Evolutionary conservation across 2,329 filamentous ascomycete genomes (phyloP).

Genomic region (Dactylonectria estremocensis): DNA sequence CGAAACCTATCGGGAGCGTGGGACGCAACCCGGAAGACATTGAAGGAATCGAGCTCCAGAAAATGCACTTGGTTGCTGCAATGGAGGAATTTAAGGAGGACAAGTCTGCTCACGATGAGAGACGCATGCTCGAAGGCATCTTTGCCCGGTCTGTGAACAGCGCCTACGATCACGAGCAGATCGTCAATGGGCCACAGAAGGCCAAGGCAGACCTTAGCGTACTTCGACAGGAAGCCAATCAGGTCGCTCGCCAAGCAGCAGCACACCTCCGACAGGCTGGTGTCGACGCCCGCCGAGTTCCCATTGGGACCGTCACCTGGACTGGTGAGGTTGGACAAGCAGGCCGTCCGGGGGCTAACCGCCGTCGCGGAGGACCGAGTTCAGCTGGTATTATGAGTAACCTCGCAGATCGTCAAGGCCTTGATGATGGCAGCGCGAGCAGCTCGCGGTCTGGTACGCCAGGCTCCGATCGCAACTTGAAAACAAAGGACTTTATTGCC

Average conservation of each 20-base stretch:
- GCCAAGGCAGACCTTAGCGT: slow-evolving; percentile 83
- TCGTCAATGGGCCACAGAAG: slow-evolving; percentile 83
- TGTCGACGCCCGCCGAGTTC: slow-evolving; percentile 79
- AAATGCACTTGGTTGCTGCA: slow-evolving; percentile 73
- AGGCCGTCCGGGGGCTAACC: slow-evolving; percentile 75
- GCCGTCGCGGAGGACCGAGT: slow-evolving; percentile 67
- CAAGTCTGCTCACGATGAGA: slow-evolving; percentile 71
- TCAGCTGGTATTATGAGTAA: slow-evolving; percentile 71
- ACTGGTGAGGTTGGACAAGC: slow-evolving; percentile 87
- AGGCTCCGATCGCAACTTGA: slow-evolving; percentile 57
- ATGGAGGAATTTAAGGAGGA: slow-evolving; percentile 75
- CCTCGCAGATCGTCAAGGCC: slow-evolving; percentile 70
- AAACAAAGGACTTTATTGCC: slow-evolving; percentile 75
- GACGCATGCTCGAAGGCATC: slow-evolving; percentile 88
- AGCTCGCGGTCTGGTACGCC: slow-evolving; percentile 65
- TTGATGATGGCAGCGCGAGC: slow-evolving; percentile 59
- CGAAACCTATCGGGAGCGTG: slow-evolving; percentile 29
- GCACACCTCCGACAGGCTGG: slow-evolving; percentile 81
- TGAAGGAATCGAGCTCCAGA: slow-evolving; percentile 60
- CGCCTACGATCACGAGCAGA: slow-evolving; percentile 94
- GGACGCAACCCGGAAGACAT: slow-evolving; percentile 26
- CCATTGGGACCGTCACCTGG: slow-evolving; percentile 92
- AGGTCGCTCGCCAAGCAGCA: slow-evolving; percentile 84
- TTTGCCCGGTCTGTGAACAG: slow-evolving; percentile 91
- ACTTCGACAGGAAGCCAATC: slow-evolving; percentile 85